phyloP scores from a whole-genome alignment of 768 basidiomycete species.

The Mycena sanguinolenta region DNA sequence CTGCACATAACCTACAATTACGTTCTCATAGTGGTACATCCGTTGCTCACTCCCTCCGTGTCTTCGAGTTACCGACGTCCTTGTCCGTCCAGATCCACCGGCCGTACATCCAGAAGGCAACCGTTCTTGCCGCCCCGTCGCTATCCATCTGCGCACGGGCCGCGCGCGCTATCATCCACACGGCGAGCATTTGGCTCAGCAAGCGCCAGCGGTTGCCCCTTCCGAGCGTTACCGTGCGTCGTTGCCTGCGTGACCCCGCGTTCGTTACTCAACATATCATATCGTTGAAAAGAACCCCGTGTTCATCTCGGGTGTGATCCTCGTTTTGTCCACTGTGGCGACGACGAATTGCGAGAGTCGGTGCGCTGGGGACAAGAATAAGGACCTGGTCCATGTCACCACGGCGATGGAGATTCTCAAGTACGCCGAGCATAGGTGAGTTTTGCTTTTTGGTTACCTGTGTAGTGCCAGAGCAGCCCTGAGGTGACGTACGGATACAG shows the following conservation, averaged over 20 bases:
- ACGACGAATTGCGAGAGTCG: no score
- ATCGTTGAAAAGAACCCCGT: background rate
- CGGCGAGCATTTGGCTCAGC: constrained; percentile 48
- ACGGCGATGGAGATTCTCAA: constrained; percentile 21
- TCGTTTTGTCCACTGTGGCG: background rate
- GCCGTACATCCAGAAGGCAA: constrained; percentile 51
- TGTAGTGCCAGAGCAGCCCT: background rate
- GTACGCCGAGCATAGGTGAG: constrained; percentile 21
- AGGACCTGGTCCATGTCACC: constrained; percentile 3
- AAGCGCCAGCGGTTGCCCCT: constrained; percentile 9
- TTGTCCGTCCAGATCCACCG: constrained; percentile 58
- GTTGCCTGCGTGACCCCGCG: no score
- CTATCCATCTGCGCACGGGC: constrained; percentile 67
- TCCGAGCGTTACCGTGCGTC: constrained; percentile 11
- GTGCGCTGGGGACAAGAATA: no score
- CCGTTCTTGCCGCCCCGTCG: constrained; percentile 54
- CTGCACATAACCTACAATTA: constrained; percentile 59
- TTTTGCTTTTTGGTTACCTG: background rate
- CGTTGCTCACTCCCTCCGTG: constrained; percentile 45
- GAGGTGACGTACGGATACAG: background rate
- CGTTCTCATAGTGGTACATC: constrained; percentile 55
- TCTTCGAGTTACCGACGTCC: constrained; percentile 21
- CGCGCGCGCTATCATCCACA: constrained; percentile 59
- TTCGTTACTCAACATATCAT: background rate
- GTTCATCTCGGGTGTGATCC: constrained; percentile 17